Evolutionary conservation across 2,329 filamentous ascomycete genomes (phyloP), one percentile per base, ranked within the genome.

Genomic region (Colletotrichum sp.): DNA sequence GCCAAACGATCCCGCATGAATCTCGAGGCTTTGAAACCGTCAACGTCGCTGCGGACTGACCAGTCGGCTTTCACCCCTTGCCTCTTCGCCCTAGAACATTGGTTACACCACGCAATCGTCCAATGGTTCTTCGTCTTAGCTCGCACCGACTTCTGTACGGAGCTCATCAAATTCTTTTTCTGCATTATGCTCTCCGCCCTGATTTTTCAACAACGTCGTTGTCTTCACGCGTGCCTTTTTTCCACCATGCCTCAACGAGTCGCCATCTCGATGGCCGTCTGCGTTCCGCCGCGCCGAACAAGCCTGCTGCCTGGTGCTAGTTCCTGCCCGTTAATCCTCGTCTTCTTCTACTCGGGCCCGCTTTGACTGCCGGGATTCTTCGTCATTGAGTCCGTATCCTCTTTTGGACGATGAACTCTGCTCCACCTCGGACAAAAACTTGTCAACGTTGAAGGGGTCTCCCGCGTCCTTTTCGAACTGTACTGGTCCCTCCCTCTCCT

Each of bases 371-470:
- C 89, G 85, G 57, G 85, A 89, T 72, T 90, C 92, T 1, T 89
- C 89, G 34, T 95, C 93, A 79, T 95, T 93, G 76, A 97, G 86
- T 0, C 95, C 95, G 82, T 94, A 96, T 44, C 94, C 92, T 83
- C 96, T 93, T 86, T 94, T 95, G 4, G 90, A 89, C 4, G 90
- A 87, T 12, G 87, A 85, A 73, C 87, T 89, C 84, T 92, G 91
- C 84, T 88, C 92, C 81, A 90, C 96, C 84, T 98, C 96, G 44
- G 92, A 94, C 83, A 99, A 92, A 88, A 99, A 98, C 81, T 95
- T 95, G 83, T 98, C 96, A 79, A 99, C 97, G 66, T 98, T 96
- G 84, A 99, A 99, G 1, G 96, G 96, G 85, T 99, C 96, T 36
- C 36, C 75, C 2, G 86, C 90, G 69, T 98, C 96, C 85, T 96